Evolutionary conservation across 2,329 filamentous ascomycete genomes (phyloP).

Genomic region (Cladosporium colombiae): DNA sequence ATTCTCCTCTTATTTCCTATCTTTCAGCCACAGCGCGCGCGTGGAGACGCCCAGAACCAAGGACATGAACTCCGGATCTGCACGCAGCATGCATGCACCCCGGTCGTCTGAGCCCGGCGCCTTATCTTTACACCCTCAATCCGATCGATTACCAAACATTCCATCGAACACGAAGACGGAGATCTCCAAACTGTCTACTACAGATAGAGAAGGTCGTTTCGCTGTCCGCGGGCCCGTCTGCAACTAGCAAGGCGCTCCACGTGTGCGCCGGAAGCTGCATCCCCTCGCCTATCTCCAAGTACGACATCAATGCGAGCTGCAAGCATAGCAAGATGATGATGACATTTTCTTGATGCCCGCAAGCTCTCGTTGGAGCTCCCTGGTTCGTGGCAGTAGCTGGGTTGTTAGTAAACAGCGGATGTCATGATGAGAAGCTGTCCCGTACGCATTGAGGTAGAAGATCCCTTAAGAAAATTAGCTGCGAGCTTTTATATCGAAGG

Average conservation of each 20-base stretch:
- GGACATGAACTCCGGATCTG: constrained; percentile 5
- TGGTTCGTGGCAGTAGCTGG: neutral
- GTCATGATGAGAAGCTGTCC: constrained; percentile 3
- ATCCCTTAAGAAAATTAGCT: neutral
- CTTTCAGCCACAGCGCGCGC: neutral
- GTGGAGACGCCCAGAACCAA: neutral
- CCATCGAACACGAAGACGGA: neutral
- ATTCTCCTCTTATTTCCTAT: neutral
- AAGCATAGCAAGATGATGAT: constrained; percentile 7
- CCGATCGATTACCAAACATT: neutral
- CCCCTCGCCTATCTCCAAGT: constrained; percentile 27
- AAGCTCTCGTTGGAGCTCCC: constrained; percentile 6
- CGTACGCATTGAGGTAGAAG: neutral
- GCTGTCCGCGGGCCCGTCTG: constrained; percentile 4
- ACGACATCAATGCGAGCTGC: neutral
- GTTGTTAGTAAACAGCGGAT: constrained; percentile 16
- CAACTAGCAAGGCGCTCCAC: neutral
- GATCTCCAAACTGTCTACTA: neutral
- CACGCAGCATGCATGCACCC: constrained; percentile 1
- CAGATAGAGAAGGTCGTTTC: constrained; percentile 1
- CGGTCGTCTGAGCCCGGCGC: neutral
- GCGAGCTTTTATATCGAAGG: constrained; percentile 1
- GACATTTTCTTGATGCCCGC: constrained; percentile 5
- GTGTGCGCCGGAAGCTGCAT: constrained; percentile 11
- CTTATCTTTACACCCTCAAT: neutral